Conservation (phyloP, 2,329 filamentous ascomycete genomes). For the Claviceps capensis region DNA sequence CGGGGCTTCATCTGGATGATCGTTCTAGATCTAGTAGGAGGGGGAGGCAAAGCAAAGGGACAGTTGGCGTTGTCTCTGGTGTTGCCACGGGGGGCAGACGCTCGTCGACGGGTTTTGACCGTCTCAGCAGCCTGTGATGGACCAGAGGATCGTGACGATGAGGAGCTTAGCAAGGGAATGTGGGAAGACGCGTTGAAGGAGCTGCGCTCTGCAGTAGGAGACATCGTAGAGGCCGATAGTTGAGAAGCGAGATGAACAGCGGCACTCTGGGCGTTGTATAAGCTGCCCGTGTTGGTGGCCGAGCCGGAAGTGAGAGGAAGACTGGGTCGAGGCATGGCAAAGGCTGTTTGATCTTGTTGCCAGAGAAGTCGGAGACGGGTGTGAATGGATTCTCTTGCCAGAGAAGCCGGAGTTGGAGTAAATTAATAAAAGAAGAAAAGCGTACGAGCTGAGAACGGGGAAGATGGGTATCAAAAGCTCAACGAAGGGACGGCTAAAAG, state of each 20-base stretch:
- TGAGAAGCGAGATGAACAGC: constrained; percentile 56
- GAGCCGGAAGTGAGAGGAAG: constrained; percentile 63
- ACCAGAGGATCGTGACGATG: constrained; percentile 18
- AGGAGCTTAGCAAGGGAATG: constrained; percentile 9
- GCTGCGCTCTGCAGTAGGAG: constrained; percentile 18
- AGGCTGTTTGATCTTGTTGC: not conserved
- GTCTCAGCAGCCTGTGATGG: constrained; percentile 36
- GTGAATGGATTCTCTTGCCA: not conserved
- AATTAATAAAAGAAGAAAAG: not conserved
- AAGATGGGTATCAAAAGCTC: too few relatives aligned
- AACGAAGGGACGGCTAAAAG: too few relatives aligned
- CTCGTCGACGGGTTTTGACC: constrained; percentile 39
- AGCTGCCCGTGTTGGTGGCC: constrained; percentile 64
- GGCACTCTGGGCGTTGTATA: constrained; percentile 51
- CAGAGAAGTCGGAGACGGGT: not conserved
- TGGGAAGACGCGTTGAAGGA: constrained; percentile 9
- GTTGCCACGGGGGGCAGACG: constrained; percentile 28
- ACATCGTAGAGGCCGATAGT: constrained; percentile 62
- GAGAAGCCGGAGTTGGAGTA: not conserved
- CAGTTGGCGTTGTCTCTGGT: constrained; percentile 37
- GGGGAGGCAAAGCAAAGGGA: constrained; percentile 73
- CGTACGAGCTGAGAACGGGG: too few relatives aligned
- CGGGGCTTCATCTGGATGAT: constrained; percentile 95
- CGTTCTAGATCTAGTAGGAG: constrained; percentile 81
- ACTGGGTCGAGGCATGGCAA: constrained; percentile 19